Base-by-base conservation (phyloP, 345 rosid species). In the Physaria fendleri region DNA sequence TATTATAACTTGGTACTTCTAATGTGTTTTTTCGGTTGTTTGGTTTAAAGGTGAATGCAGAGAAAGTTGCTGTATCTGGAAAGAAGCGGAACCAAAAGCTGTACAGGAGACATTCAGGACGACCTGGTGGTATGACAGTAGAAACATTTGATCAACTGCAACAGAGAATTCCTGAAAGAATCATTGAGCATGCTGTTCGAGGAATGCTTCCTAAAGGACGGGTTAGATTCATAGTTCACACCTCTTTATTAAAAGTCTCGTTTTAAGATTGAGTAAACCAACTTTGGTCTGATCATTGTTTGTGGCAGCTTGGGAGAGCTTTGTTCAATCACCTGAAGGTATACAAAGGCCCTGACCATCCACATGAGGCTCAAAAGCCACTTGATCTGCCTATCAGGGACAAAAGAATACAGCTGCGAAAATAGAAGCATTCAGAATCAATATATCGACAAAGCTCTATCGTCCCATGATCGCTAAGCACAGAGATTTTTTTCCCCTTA, bases 171-270 rank as follows among this genome's bases (percentile, higher is more conserved):
- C 99, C 99, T 0, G 95, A 93, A 68, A 80, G 99, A 78, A 93
- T 93, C 73, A 66, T 89, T 43, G 99, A 89, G 75, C 99, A 93
- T 46, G 99, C 99, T 48, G 99, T 93, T 40, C 86, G 95, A 39
- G 97, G 99, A 12, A 93, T 93, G 99, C 97, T 93, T 69, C 99
- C 99, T 17, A 89, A 93, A 74, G 97, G 97, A 65, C 82, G 97
- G 85, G 98, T 86, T 59, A 84, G 90, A 44, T 71, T 55, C 14
- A 33, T 17, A 16, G 15, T 52, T 16, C 52, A 23, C 50, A 18
- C 58, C 56, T 47, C 59, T 42, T 35, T 29, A 69, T 47, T 12
- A n/a, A n/a, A n/a, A n/a, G n/a, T 49, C 22, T 53, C 37, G n/a
- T 34, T 32, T 51, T 4, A 6, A 51, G 25, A 18, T 16, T 18